These are phyloP conservation scores for Mitragyna speciosa DNA, from an alignment of 257 asterid genomes.

Conservation along the genomic window DNA sequence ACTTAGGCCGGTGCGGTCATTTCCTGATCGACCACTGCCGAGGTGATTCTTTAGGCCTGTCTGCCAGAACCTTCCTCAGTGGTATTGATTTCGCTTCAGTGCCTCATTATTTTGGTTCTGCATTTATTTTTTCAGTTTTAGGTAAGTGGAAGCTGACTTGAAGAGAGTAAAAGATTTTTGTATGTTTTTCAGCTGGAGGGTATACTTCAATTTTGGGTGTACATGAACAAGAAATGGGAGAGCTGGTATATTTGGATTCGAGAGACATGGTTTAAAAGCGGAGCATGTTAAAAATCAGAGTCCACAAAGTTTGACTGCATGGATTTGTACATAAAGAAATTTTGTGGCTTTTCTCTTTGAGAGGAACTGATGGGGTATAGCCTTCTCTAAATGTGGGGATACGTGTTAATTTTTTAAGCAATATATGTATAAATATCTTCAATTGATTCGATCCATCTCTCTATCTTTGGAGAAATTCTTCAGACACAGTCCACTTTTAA, in stretches of 20 bases:
- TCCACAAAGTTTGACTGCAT: constrained; percentile 12
- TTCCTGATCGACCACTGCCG: constrained; percentile 41
- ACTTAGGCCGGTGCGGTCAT: constrained; percentile 44
- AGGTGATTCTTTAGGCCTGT: constrained; percentile 43
- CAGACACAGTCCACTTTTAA: not conserved
- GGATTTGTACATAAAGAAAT: constrained; percentile 30
- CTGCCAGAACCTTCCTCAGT: not conserved
- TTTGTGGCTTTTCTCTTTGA: constrained; percentile 17
- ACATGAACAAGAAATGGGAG: constrained; percentile 36
- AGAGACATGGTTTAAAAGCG: constrained; percentile 14
- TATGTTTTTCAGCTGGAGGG: constrained; percentile 9
- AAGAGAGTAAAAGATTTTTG: constrained; percentile 5
- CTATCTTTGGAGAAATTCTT: not conserved
- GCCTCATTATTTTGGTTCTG: constrained; percentile 8
- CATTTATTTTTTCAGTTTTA: not conserved
- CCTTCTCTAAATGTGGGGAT: constrained; percentile 19
- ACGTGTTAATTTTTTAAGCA: constrained; percentile 2
- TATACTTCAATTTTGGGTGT: constrained; percentile 46
- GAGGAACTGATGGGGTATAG: constrained; percentile 21
- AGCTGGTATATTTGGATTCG: constrained; percentile 22
- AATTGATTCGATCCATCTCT: constrained; percentile 1
- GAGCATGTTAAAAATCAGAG: not conserved
- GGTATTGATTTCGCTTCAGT: not conserved
- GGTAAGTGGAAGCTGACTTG: not conserved
- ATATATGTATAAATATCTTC: constrained; percentile 7